Evolutionary conservation across 2,329 filamentous ascomycete species (phyloP).

Genomic region (Chaetomium sp.): DNA sequence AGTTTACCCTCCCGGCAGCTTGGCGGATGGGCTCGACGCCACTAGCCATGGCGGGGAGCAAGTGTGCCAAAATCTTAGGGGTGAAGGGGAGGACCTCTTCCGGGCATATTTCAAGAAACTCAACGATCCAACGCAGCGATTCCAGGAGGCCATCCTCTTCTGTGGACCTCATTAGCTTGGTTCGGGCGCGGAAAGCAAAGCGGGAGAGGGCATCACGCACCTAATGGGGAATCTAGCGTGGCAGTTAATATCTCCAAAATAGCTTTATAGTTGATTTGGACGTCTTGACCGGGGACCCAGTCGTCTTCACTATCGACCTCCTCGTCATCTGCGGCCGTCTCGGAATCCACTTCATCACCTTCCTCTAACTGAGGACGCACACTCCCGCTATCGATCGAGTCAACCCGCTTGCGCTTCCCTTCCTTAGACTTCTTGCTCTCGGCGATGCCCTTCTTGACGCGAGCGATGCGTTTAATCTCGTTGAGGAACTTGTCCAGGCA

Average conservation of each 20-base stretch:
- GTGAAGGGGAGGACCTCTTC: constrained; percentile 95
- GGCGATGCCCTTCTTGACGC: constrained; percentile 84
- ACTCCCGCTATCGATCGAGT: constrained; percentile 62
- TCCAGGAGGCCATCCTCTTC: constrained; percentile 91
- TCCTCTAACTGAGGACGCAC: constrained; percentile 52
- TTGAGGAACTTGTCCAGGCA: constrained; percentile 83
- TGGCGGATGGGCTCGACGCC: constrained; percentile 82
- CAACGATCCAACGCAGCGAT: constrained; percentile 89
- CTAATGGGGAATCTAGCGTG: constrained; percentile 75
- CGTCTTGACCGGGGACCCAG: constrained; percentile 96
- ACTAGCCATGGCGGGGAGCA: constrained; percentile 90
- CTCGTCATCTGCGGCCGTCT: constrained; percentile 50
- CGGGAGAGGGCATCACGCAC: constrained; percentile 37
- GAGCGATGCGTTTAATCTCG: constrained; percentile 91
- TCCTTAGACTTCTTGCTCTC: constrained; percentile 72
- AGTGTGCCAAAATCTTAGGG: constrained; percentile 81
- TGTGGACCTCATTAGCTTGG: constrained; percentile 29
- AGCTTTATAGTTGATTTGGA: constrained; percentile 85
- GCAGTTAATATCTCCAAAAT: constrained; percentile 88
- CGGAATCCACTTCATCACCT: constrained; percentile 53
- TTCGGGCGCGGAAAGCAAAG: not conserved
- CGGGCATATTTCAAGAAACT: constrained; percentile 93
- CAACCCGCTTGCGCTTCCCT: constrained; percentile 61
- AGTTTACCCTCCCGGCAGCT: constrained; percentile 84
- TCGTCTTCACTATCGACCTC: constrained; percentile 71